Evolutionary conservation across 495 filamentous ascomycete genomes (phyloP), one percentile per base, ranked within the genome.

Genomic region (Aspergillus heteromorphus): DNA sequence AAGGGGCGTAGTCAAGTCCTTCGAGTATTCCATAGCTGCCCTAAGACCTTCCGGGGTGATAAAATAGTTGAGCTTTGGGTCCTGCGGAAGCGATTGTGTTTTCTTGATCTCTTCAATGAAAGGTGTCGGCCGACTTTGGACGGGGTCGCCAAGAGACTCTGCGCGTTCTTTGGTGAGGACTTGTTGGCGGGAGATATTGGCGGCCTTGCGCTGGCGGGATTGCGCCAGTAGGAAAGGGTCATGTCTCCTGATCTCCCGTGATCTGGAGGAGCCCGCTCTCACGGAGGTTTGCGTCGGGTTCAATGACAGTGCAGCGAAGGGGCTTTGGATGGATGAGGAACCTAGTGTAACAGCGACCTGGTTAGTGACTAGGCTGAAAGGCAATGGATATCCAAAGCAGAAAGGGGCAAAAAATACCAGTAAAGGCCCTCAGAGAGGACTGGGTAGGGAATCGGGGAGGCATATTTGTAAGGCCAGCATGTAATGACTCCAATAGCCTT

Each of bases 31-130:
- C 45, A 97, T 66, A 4, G 87, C 81, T 5, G 71, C 50, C 18
- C 80, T 62, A 19, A 97, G 69, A 65, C 91, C 89, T 5, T 73
- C 59, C 18, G 82, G 74, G 27, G 70, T 79, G 29, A 97, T 66
- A 60, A 84, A 88, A 73, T 89, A 82, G 76, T 96, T 95, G 40
- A 89, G 74, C 51, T 85, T 64, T 13, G 51, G 10, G 29, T 48
- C 55, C 34, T 70, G 64, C 6, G 67, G 53, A 1, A 69, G 74
- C 19, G 54, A 53, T 30, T 65, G 61, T 2, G 60, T 58, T 0
- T 79, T 79, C 64, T 89, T 85, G 66, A 98, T 84, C 40, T 88
- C 87, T 72, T 88, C 79, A 65, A 96, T 71, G 69, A 96, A 98
- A 31, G 89, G 79, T 11, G 95, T 97, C 6, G 79, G 65, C 36